A percentile compares a stretch with the other conserved stretches of the same genome.
These are phyloP conservation scores for Aphanomyces euteiches DNA, from an alignment of 352 stramenopile species.

Conservation along the genomic window DNA sequence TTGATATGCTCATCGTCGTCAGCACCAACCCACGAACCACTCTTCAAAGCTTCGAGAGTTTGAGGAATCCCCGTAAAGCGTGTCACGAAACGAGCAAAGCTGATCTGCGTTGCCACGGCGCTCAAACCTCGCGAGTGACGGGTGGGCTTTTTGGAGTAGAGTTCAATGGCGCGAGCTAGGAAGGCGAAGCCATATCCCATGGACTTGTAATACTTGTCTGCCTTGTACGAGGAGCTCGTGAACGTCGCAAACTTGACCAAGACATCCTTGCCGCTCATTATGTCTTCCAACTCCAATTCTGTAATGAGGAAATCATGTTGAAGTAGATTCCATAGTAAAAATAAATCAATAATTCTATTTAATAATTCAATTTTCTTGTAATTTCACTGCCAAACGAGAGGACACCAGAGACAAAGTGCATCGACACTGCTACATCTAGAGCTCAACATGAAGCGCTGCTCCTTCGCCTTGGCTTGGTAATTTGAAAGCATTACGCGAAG, in stretches of 20 bases:
- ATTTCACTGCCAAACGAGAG: no score
- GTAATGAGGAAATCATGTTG: no score
- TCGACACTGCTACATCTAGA: no score
- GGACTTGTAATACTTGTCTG: conserved; percentile 84
- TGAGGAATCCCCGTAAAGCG: conserved; percentile 75
- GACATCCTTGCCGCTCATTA: neutral
- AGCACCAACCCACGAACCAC: conserved; percentile 68
- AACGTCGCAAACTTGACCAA: conserved; percentile 70
- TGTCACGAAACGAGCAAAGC: conserved; percentile 72
- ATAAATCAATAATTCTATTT: no score
- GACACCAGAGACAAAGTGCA: no score
- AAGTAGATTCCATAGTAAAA: no score
- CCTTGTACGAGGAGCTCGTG: conserved; percentile 51
- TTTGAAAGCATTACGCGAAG: no score
- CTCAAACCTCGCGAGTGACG: conserved; percentile 54
- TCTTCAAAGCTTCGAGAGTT: conserved; percentile 66
- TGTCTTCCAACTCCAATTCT: no score
- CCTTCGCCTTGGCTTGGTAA: no score
- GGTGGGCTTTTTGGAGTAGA: conserved; percentile 45
- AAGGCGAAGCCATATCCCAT: conserved; percentile 66
- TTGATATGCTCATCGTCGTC: conserved; percentile 65
- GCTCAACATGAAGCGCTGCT: no score
- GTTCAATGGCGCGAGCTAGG: conserved; percentile 51
- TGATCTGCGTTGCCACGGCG: conserved; percentile 65
- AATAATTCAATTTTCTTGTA: no score